A percentile compares a stretch with the other conserved stretches of the same genome.
These are phyloP conservation scores for Actinomortierella wolfii DNA, from an alignment of 371 early-diverging fungal species.

Conservation along the genomic window DNA sequence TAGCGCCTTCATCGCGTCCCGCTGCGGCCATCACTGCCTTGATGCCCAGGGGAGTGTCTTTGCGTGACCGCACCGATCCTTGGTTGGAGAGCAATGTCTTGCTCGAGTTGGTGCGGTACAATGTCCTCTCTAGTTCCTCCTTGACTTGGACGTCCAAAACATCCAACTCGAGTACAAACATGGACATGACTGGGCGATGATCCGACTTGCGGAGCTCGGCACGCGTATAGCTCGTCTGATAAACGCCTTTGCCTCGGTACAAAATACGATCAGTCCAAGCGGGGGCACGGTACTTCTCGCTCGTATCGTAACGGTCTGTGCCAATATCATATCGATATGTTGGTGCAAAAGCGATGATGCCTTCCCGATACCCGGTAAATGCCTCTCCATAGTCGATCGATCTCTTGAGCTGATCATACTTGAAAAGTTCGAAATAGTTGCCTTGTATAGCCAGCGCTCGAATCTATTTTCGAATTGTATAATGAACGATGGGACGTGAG, in stretches of 20 bases:
- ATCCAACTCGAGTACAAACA: conserved; percentile 47
- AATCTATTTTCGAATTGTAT: conserved; percentile 1
- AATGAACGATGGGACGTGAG: background rate
- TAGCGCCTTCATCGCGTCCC: conserved; percentile 1
- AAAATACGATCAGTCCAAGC: conserved; percentile 92
- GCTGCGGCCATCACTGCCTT: conserved; percentile 7
- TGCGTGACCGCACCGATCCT: conserved; percentile 3
- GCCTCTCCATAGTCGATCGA: conserved; percentile 66
- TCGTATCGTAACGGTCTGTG: conserved; percentile 82
- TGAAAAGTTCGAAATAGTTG: conserved; percentile 37
- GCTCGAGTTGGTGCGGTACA: conserved; percentile 32
- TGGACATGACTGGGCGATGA: conserved; percentile 69
- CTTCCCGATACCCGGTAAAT: conserved; percentile 87
- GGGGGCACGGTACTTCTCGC: conserved; percentile 85
- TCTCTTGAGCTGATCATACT: conserved; percentile 65
- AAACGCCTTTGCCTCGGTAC: conserved; percentile 60
- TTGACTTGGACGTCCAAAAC: conserved; percentile 21
- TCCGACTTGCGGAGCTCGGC: conserved; percentile 77
- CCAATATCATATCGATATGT: conserved; percentile 95
- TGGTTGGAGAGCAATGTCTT: background rate
- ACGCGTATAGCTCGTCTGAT: conserved; percentile 58
- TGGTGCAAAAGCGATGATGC: conserved; percentile 78
- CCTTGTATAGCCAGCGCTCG: conserved; percentile 32
- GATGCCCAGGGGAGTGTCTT: conserved; percentile 8
- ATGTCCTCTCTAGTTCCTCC: conserved; percentile 27